A percentile compares a stretch with the other conserved stretches of the same genome.
Conservation (phyloP, 495 filamentous ascomycete species). For the Elasticomyces elasticus region DNA sequence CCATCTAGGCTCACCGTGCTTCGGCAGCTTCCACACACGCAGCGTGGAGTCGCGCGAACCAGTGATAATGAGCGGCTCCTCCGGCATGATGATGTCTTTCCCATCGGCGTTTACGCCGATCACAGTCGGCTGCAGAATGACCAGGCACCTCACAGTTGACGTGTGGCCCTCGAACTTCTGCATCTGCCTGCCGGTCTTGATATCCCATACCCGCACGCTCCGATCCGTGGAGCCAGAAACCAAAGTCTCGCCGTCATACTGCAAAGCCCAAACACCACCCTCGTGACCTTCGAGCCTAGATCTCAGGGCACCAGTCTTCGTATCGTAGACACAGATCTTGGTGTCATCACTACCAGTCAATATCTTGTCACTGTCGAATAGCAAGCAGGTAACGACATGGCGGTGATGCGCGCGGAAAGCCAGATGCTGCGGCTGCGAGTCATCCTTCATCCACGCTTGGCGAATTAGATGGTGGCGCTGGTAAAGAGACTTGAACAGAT, state of each 20-base stretch:
- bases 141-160: constrained; percentile 89
- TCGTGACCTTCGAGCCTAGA: constrained; percentile 84
- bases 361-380: constrained; percentile 97
- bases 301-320: constrained; percentile 78
- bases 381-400: constrained; percentile 94
- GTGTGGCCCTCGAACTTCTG: constrained; percentile 97
- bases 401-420: constrained; percentile 92
- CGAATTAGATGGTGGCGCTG: constrained; percentile 82
- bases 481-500: constrained; percentile 94
- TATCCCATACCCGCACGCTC: constrained; percentile 95
- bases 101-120: constrained; percentile 63
- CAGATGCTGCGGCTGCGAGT: constrained; percentile 81
- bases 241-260: constrained; percentile 88
- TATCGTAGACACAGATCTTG: constrained; percentile 97
- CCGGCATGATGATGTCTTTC: constrained; percentile 76
- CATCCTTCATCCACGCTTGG: constrained; percentile 77
- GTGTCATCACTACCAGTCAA: constrained; percentile 96
- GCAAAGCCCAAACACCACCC: constrained; percentile 94
- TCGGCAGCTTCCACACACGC: constrained; percentile 92
- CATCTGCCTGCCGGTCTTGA: constrained; percentile 77
- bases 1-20: constrained; percentile 60
- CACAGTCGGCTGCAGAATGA: constrained; percentile 81
- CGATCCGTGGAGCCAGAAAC: constrained; percentile 96
- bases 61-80: constrained; percentile 89
- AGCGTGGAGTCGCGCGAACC: constrained; percentile 92